Base-by-base conservation (phyloP, 192 early-diverging fungal species). In the Entophlyctis luteolus region DNA sequence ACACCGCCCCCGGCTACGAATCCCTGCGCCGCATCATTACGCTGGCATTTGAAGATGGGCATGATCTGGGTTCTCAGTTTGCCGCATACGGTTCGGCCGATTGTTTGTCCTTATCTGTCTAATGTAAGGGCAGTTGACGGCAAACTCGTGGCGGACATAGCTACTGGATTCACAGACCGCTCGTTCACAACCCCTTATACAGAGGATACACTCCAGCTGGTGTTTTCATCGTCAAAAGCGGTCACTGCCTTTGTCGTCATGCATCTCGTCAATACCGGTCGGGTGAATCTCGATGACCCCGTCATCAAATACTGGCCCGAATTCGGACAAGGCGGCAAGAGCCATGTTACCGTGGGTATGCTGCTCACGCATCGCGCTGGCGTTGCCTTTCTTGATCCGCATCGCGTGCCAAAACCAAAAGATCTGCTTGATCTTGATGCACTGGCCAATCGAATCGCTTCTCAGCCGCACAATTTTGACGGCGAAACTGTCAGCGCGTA, bases 281-380 rank as follows among this genome's bases (percentile, higher is more conserved):
- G 75, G 14, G 22, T 91, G 2, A 36, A 63, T 23, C 89, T 84
- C 60, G 54, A 71, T 16, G 72, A 75, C 34, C 67, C 58, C 27
- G 77, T 91, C 29, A 49, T 78, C 1, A 70, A 77, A 2, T 81
- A 86, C 65, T 91, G 89, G 89, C 88, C 89, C 2, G 87, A 90
- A 65, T 91, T 91, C 72, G 88, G 76, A 2, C 74, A 77, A 53
- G 84, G 85, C 4, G 84, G 84, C 56, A 91, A 91, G 71, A 71
- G 83, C 37, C 67, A 90, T 34, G 84, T 91, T n/a, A 86, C 86
- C 1, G 35, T 56, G 10, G 49, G 58, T 2, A 78, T 84, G 58
- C 59, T 91, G 36, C 81, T 91, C 70, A 74, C 68, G 28, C 88
- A 91, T 56, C 71, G 75, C 16, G 83, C 75, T 12, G 88, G 90